A percentile compares a stretch with the other conserved stretches of the same genome.
Evolutionary conservation across 208 protist species (phyloP).

Genomic region (Trichomonas gallinae): DNA sequence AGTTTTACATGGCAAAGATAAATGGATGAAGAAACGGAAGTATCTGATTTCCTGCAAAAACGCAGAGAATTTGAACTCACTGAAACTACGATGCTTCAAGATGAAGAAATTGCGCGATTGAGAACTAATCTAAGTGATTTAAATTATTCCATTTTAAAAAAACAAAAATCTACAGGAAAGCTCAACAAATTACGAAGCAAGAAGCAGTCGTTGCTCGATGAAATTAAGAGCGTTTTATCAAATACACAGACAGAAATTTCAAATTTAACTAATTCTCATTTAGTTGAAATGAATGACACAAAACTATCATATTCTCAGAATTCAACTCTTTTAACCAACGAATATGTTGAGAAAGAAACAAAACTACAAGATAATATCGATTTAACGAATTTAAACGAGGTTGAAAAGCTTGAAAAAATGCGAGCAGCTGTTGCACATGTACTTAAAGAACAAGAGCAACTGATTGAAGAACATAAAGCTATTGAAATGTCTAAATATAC

Average conservation of each 20-base stretch:
- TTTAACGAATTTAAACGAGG: neutral
- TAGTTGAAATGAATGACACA: neutral
- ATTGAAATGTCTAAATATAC: neutral
- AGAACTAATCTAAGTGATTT: neutral
- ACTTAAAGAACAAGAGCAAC: neutral
- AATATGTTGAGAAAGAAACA: neutral
- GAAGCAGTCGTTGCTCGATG: neutral
- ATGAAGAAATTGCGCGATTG: neutral
- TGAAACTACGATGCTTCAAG: neutral
- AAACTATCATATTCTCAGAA: neutral
- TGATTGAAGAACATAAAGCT: neutral
- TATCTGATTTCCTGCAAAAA: neutral
- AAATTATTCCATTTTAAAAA: neutral
- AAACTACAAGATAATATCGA: neutral
- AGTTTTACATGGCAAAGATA: too few relatives aligned
- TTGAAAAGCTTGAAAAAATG: neutral
- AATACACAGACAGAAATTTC: neutral
- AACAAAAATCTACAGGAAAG: neutral
- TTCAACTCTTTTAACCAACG: neutral
- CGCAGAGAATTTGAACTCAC: neutral
- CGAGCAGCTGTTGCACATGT: neutral
- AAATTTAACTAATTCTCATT: neutral
- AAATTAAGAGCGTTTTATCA: neutral
- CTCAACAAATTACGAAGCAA: neutral
- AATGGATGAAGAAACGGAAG: neutral